Conservation (phyloP, 2,329 filamentous ascomycete species). For the Xylariales sp. region DNA sequence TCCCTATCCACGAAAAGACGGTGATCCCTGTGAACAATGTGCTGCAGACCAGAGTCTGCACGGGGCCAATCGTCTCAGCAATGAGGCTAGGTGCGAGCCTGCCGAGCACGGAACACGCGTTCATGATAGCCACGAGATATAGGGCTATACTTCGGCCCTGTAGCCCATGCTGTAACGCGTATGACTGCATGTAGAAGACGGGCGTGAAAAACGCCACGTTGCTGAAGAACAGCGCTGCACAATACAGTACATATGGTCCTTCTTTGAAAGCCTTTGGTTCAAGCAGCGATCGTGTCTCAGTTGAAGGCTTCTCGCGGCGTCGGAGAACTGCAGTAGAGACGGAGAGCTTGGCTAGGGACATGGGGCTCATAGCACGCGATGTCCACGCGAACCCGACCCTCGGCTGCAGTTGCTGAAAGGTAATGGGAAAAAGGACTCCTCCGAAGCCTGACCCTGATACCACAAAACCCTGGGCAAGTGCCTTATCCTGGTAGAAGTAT, state of each 20-base stretch:
- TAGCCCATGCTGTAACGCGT: conserved; percentile 31
- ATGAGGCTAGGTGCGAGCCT: conserved; percentile 42
- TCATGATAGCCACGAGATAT: conserved; percentile 47
- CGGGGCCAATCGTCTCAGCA: conserved; percentile 34
- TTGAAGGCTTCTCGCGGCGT: conserved; percentile 9
- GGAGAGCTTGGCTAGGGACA: conserved; percentile 26
- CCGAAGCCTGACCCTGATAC: conserved; percentile 32
- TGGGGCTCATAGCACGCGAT: conserved; percentile 29
- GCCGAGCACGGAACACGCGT: conserved; percentile 44
- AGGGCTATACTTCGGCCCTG: conserved; percentile 28
- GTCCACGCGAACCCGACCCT: conserved; percentile 31
- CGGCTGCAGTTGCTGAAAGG: conserved; percentile 27
- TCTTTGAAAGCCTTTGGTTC: conserved; percentile 25
- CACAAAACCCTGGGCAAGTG: conserved; percentile 38
- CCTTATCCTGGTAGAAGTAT: conserved; percentile 34
- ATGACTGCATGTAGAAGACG: conserved; percentile 41
- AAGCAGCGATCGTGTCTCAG: conserved; percentile 18
- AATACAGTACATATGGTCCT: conserved; percentile 21
- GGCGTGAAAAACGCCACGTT: conserved; percentile 34
- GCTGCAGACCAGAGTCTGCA: conserved; percentile 34
- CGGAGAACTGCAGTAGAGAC: conserved; percentile 14
- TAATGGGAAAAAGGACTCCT: conserved; percentile 31
- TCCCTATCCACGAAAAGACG: conserved; percentile 36
- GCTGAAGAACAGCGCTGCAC: conserved; percentile 19
- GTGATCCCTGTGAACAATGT: conserved; percentile 29